Base-by-base conservation (phyloP, 2,329 filamentous ascomycete genomes). In the Pezicula rhizophila region DNA sequence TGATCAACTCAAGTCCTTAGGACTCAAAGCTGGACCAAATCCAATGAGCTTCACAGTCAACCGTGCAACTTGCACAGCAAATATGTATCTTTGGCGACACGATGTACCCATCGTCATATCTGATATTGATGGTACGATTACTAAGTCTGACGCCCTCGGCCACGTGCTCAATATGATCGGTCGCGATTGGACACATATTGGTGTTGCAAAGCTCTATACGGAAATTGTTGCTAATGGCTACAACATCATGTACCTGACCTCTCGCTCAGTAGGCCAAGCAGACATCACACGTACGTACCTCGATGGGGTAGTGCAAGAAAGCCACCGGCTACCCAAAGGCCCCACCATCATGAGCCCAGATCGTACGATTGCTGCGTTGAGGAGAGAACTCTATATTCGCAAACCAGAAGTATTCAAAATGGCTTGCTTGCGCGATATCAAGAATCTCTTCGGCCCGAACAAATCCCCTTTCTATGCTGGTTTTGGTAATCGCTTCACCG, bases 381-480 rank as follows among this genome's bases (percentile, higher is more conserved):
- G 93, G 49, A 83, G 93, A 42, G 93, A 99, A 66, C 82, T 99
- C 5, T 99, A 99, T 65, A 76, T 99, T 23, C 82, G 93, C 46
- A 97, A 99, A 66, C 95, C 93, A 0, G 91, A 99, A 64, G 89
- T 99, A 7, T 99, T 99, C 80, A 99, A 99, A 70, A 99, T 99
- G 95, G 90, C 93, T 2, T 99, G 93, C 54, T 72, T 99, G 17
- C 84, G 93, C 37, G 93, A 99, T 66, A 97, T 99, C 58, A 84
- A 91, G 64, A 88, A 85, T 50, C 76, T 99, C 0, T 99, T 96
- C 63, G 84, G 82, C 2, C 76, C 80, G 0, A 82, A 86, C 23
- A 75, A 80, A 38, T 89, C 84, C 15, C 92, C 93, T 0, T 99
- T 99, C 64, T 97, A 96, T 62, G 95, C 95, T 10, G 93, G 93